phyloP scores from a whole-genome alignment of 495 filamentous ascomycete species.

The Neurospora sp. region DNA sequence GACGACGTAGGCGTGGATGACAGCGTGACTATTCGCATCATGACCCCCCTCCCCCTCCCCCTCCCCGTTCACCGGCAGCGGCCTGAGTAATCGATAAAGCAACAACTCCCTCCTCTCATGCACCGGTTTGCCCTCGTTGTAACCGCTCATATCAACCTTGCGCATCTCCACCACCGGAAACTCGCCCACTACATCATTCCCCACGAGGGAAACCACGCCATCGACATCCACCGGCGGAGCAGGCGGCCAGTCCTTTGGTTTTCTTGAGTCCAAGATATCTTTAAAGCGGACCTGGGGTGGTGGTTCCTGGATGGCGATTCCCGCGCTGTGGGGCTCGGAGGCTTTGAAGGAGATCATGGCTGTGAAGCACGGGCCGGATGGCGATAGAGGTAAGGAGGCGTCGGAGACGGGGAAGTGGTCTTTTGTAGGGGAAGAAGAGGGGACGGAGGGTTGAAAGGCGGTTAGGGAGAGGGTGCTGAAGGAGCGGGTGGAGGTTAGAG shows the following conservation, averaged over 20 bases:
- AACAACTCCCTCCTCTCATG: slow-evolving; percentile 50
- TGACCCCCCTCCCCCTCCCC: neutral
- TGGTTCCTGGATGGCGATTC: slow-evolving; percentile 23
- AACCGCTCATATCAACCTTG: slow-evolving; percentile 52
- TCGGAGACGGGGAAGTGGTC: slow-evolving; percentile 28
- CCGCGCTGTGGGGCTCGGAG: slow-evolving; percentile 19
- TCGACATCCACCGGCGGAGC: slow-evolving; percentile 33
- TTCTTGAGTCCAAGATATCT: slow-evolving; percentile 20
- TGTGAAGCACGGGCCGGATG: slow-evolving; percentile 42
- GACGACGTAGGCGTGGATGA: slow-evolving; percentile 55
- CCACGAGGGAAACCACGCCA: slow-evolving; percentile 13
- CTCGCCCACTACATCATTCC: slow-evolving; percentile 17
- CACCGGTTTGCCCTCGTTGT: slow-evolving; percentile 39
- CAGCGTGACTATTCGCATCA: slow-evolving; percentile 35
- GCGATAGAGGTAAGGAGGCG: slow-evolving; percentile 25
- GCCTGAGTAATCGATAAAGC: slow-evolving; percentile 45
- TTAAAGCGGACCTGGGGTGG: slow-evolving; percentile 28
- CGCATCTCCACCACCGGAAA: slow-evolving; percentile 53
- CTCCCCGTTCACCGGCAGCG: slow-evolving; percentile 17
- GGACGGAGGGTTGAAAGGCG: slow-evolving; percentile 35
- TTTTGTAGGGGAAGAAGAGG: slow-evolving; percentile 16
- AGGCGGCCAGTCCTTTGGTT: slow-evolving; percentile 29
- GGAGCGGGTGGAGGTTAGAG: slow-evolving; percentile 42
- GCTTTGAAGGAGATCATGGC: slow-evolving; percentile 54
- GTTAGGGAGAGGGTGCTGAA: slow-evolving; percentile 54